Base-by-base conservation (phyloP, 1,284 basidiomycete genomes). In the Schizophyllum commune region DNA sequence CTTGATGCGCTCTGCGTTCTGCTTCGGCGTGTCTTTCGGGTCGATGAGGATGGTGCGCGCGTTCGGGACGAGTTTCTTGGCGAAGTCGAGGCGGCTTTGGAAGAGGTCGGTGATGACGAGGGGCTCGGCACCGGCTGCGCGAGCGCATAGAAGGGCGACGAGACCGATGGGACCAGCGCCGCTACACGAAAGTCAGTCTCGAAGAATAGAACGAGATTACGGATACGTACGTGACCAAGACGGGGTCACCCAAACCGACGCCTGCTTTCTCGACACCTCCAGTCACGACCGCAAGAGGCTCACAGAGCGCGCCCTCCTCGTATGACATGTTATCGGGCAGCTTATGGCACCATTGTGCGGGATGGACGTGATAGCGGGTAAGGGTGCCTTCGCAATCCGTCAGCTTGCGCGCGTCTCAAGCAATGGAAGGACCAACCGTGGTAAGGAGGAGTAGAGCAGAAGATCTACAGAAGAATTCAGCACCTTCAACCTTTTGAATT, bases 101-200 rank as follows among this genome's bases (percentile, higher is more conserved):
- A 93, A 84, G 60, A 96, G 83, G 70, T 96, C 91, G 51, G 92
- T 86, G 17, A 88, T 91, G 56, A 94, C 79, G 62, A 93, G 83
- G 21, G 86, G 84, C 59, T 85, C 83, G 1, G 90, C 92, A 1
- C 91, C 91, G 56, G 91, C 83, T 27, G 90, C 92, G 66, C 88
- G 84, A 27, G 90, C 89, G 55, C 91, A 89, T 13, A 91, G 86
- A 63, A 93, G 83, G 55, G 84, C 81, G 54, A 94, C 79, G 21
- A 96, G 78, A 8, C 94, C 93, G 62, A 96, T 94, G 0, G 94
- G 94, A 15, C 94, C 94, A 34, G 94, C 92, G 60, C 84, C 84
- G 65, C 83, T 85, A 61, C 53, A 39, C 3, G 19, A 21, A 21
- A 20, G 53, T 20, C 11, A 58, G 19, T 32, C 32, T 57, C 32